Base-by-base conservation (phyloP, 2,329 filamentous ascomycete genomes). In the Colletotrichum echinochloae region DNA sequence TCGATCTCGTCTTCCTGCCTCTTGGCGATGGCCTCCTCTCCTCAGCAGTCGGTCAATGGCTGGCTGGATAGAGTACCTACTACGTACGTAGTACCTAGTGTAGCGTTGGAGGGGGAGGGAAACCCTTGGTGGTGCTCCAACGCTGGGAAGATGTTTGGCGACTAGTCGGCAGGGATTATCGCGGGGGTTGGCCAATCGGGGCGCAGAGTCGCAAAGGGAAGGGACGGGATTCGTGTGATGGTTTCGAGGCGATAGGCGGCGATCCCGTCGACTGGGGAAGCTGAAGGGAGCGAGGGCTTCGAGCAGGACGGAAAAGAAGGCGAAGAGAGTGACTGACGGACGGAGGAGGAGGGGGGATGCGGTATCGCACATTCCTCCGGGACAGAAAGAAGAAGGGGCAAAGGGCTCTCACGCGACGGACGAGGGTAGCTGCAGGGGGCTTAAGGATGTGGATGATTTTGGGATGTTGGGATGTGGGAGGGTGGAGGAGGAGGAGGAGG, bases 371-470 rank as follows among this genome's bases (percentile, higher is more conserved):
- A 66, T 70, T 57, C 61, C 63, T 62, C n/a, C 35, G 28, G 49
- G 28, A 20, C 39, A 16, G 49, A 62, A 33, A 18, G 37, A 51
- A 52, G 57, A 48, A 35, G 60, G 37, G 57, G 44, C 44, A 61
- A 51, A 49, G 48, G 62, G 30, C 66, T 66, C 63, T 57, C 62
- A 66, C 51, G 63, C 56, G 60, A 59, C 46, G 33, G 63, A 66
- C n/a, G n/a, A n/a, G n/a, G n/a, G n/a, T n/a, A n/a, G n/a, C n/a
- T n/a, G n/a, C n/a, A n/a, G n/a, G n/a, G n/a, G n/a, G n/a, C n/a
- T n/a, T n/a, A n/a, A n/a, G n/a, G n/a, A n/a, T n/a, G n/a, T n/a
- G n/a, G n/a, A n/a, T n/a, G n/a, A n/a, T n/a, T n/a, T n/a, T n/a
- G n/a, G n/a, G n/a, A n/a, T n/a, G n/a, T n/a, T n/a, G n/a, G n/a